Conservation (phyloP, 352 stramenopile genomes). For the Globisporangium paroecandrum region DNA sequence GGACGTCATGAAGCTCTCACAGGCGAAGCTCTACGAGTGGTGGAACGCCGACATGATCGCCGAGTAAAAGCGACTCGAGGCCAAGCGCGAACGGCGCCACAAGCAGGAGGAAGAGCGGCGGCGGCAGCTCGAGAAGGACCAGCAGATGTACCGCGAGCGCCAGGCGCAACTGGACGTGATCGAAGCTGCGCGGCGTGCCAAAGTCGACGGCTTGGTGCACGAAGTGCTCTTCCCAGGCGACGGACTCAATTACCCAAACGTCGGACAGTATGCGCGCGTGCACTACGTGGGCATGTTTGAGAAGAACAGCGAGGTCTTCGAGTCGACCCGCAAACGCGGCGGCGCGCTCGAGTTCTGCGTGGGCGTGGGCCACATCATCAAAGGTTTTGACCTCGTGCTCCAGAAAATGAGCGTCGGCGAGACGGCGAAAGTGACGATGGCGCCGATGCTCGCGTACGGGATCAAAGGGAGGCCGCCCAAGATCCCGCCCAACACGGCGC, state of each 20-base stretch:
- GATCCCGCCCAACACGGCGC: constrained; percentile 65
- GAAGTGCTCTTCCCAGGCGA: constrained; percentile 60
- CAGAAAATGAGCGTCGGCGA: constrained; percentile 77
- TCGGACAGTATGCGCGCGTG: constrained; percentile 66
- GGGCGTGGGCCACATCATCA: constrained; percentile 60
- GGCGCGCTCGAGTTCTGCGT: constrained; percentile 73
- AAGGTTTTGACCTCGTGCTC: constrained; percentile 65
- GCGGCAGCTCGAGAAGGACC: constrained; percentile 41
- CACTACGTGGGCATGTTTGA: constrained; percentile 68
- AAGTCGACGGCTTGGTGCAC: constrained; percentile 43
- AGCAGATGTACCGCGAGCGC: constrained; percentile 34
- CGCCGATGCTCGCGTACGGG: constrained; percentile 65
- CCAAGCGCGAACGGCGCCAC: constrained; percentile 48
- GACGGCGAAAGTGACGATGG: constrained; percentile 59
- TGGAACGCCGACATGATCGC: constrained; percentile 64
- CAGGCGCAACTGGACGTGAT: constrained; percentile 42
- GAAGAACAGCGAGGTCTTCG: constrained; percentile 48
- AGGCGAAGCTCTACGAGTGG: constrained; percentile 53
- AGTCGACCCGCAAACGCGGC: constrained; percentile 57
- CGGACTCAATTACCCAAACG: constrained; percentile 44
- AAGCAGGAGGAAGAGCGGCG: constrained; percentile 46
- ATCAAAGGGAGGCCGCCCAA: constrained; percentile 62
- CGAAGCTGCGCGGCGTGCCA: constrained; percentile 34
- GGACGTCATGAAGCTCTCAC: constrained; percentile 50
- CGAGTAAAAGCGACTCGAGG: constrained; percentile 59